Evolutionary conservation across 2,329 filamentous ascomycete species (phyloP).

Genomic region (Aspergillus vadensis): DNA sequence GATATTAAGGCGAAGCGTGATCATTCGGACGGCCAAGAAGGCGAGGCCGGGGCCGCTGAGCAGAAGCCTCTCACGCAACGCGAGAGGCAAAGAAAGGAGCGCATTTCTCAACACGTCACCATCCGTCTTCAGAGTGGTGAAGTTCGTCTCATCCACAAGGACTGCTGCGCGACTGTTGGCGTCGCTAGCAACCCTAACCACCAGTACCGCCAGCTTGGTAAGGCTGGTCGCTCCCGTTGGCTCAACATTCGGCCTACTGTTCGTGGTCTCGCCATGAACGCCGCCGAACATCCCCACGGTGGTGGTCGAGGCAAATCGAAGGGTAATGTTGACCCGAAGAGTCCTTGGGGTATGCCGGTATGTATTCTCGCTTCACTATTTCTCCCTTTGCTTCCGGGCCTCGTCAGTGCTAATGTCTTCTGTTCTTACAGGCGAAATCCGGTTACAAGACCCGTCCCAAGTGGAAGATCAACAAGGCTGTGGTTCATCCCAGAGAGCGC

Average conservation of each 20-base stretch:
- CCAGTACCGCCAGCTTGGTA: constrained; percentile 88
- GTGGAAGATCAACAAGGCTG: constrained; percentile 87
- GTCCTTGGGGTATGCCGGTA: constrained; percentile 95
- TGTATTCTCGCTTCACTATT: constrained; percentile 44
- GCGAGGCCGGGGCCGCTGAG: constrained; percentile 30
- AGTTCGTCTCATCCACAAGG: constrained; percentile 81
- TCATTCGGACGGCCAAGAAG: constrained; percentile 52
- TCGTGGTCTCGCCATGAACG: constrained; percentile 98
- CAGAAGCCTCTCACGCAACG: constrained; percentile 39
- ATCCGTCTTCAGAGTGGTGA: constrained; percentile 91
- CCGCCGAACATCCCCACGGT: constrained; percentile 96
- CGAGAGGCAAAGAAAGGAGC: constrained; percentile 49
- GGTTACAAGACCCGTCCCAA: constrained; percentile 86
- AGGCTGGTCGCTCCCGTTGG: constrained; percentile 92
- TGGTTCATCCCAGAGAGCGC: constrained; percentile 78
- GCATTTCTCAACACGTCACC: constrained; percentile 76
- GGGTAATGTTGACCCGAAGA: constrained; percentile 93
- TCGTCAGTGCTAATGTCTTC: constrained; percentile 19
- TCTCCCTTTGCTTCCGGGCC: constrained; percentile 9
- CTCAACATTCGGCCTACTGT: constrained; percentile 93
- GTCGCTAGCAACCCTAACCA: constrained; percentile 91
- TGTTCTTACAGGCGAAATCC: constrained; percentile 51
- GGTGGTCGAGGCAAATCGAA: constrained; percentile 99
- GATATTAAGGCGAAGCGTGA: constrained; percentile 58
- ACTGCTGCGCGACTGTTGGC: constrained; percentile 93